A percentile compares a stretch with the other conserved stretches of the same genome.
phyloP scores from a whole-genome alignment of 345 rosid species.

The Sisymbrium irio region DNA sequence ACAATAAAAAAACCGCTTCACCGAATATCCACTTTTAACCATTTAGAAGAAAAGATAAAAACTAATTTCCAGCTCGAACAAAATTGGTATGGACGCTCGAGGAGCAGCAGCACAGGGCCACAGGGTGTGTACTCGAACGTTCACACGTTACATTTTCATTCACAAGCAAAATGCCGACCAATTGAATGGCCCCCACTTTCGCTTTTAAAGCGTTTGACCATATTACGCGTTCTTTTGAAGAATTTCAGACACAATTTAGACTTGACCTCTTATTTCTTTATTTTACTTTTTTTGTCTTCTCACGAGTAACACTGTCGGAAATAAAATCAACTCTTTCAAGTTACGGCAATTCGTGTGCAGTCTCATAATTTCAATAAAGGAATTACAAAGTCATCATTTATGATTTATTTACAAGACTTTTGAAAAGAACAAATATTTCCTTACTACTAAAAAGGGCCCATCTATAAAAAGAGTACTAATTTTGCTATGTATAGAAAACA shows the following conservation, averaged over 20 bases:
- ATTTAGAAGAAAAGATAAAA: neutral
- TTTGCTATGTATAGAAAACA: neutral
- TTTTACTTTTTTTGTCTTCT: neutral
- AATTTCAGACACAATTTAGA: neutral
- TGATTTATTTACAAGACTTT: slow-evolving; percentile 13
- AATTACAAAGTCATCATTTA: slow-evolving; percentile 10
- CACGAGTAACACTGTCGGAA: slow-evolving; percentile 16
- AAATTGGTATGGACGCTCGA: slow-evolving; percentile 23
- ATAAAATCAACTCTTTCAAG: slow-evolving; percentile 5
- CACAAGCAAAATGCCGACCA: slow-evolving; percentile 14
- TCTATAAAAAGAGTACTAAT: neutral
- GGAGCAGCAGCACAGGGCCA: too few relatives aligned
- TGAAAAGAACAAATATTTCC: neutral
- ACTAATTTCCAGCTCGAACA: neutral
- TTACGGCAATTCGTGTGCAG: slow-evolving; percentile 8
- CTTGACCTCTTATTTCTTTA: slow-evolving; percentile 10
- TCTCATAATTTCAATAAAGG: slow-evolving; percentile 6
- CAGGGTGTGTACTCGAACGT: slow-evolving; percentile 9
- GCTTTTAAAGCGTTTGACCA: slow-evolving; percentile 22
- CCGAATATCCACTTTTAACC: neutral
- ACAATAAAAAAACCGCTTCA: neutral
- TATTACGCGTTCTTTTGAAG: slow-evolving; percentile 1
- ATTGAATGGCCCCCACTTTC: neutral
- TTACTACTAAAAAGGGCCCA: neutral
- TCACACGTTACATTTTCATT: slow-evolving; percentile 18